Evolutionary conservation across 73 alveolate species (phyloP).

Genomic region (Paraurostyla sp.): DNA sequence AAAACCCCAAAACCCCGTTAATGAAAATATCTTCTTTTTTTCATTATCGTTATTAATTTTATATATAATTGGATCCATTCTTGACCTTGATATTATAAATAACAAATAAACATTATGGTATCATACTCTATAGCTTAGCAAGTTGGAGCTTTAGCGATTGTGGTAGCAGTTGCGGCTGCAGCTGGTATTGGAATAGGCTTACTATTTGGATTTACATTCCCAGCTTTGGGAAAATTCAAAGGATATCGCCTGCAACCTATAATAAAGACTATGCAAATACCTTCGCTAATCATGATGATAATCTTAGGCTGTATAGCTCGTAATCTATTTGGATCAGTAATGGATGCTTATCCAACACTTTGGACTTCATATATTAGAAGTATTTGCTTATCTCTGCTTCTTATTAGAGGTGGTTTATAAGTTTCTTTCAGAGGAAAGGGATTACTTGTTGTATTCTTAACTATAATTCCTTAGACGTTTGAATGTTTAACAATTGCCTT

Average conservation of each 20-base stretch:
- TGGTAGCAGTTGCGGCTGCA: not conserved
- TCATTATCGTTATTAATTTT: too few relatives aligned
- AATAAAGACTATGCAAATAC: conserved; percentile 28
- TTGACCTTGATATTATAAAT: too few relatives aligned
- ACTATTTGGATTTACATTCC: conserved; percentile 17
- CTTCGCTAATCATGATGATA: conserved; percentile 72
- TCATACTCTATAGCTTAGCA: too few relatives aligned
- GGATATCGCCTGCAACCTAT: conserved; percentile 14
- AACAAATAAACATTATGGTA: too few relatives aligned
- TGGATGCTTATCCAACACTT: conserved; percentile 60
- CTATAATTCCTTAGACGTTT: conserved; percentile 49
- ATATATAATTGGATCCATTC: too few relatives aligned
- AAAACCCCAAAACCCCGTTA: too few relatives aligned
- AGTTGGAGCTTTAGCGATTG: not conserved
- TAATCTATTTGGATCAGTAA: conserved; percentile 1
- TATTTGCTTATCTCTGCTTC: conserved; percentile 50
- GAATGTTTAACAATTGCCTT: conserved; percentile 62
- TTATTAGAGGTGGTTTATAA: conserved; percentile 65
- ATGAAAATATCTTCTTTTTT: too few relatives aligned
- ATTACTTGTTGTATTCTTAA: conserved; percentile 44
- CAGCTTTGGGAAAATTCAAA: not conserved
- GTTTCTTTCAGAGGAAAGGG: conserved; percentile 64
- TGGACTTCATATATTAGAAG: conserved; percentile 65
- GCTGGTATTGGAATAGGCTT: not conserved
- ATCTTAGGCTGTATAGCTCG: conserved; percentile 61